Percentiles rank a stretch among this genome's conserved stretches.
phyloP scores from a whole-genome alignment of 108 stramenopile genomes.

The Discostella stelligeroides region DNA sequence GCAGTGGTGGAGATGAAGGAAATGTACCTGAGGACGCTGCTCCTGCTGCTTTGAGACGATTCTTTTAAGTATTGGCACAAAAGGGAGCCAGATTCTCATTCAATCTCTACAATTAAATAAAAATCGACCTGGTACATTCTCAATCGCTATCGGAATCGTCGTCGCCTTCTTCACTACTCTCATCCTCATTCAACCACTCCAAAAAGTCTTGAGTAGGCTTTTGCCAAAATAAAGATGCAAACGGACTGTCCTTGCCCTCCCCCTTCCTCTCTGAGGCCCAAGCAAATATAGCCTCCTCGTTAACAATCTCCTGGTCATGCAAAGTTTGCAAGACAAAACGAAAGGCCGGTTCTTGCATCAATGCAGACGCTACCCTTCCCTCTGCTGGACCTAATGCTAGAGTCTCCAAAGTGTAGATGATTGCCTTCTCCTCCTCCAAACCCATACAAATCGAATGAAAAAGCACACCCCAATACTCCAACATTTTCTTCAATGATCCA shows the following conservation, averaged over 20 bases:
- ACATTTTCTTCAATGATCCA: slow-evolving; percentile 55
- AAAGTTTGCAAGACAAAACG: slow-evolving; percentile 83
- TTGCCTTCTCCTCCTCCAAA: slow-evolving; percentile 75
- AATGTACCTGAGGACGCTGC: slow-evolving; percentile 34
- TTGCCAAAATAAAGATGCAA: slow-evolving; percentile 58
- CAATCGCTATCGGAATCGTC: slow-evolving; percentile 52
- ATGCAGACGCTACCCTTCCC: slow-evolving; percentile 54
- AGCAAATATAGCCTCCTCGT: slow-evolving; percentile 79
- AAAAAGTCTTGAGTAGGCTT: slow-evolving; percentile 85
- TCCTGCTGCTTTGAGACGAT: slow-evolving; percentile 58
- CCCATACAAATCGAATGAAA: slow-evolving; percentile 79
- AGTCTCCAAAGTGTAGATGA: slow-evolving; percentile 71
- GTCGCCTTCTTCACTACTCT: slow-evolving; percentile 41
- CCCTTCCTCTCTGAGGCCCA: slow-evolving; percentile 75
- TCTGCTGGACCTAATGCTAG: slow-evolving; percentile 51
- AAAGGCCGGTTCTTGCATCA: slow-evolving; percentile 68
- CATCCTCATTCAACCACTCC: slow-evolving; percentile 77
- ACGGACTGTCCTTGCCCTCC: slow-evolving; percentile 55
- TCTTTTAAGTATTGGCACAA: slow-evolving; percentile 50
- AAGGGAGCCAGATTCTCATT: too few species aligned
- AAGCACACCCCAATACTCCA: slow-evolving; percentile 77
- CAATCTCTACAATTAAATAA: too few species aligned
- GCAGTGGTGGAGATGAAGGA: slow-evolving; percentile 21
- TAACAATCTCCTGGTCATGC: slow-evolving; percentile 80
- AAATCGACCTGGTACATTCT: too few species aligned